A percentile compares a stretch with the other conserved stretches of the same genome.
phyloP scores from a whole-genome alignment of 768 basidiomycete species.

The Podaxis sp. region DNA sequence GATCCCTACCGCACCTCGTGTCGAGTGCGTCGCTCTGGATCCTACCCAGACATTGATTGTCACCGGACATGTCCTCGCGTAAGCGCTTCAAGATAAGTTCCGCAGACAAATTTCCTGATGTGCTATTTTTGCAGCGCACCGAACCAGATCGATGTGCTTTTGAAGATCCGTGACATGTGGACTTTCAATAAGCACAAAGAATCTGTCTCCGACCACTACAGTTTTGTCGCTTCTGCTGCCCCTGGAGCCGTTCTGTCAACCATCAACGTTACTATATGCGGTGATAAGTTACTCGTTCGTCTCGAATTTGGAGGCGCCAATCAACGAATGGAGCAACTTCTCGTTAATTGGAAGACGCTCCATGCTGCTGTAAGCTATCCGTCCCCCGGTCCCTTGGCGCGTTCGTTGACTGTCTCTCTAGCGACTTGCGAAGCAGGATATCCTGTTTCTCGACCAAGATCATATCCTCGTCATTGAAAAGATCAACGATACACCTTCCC shows the following conservation, averaged over 20 bases:
- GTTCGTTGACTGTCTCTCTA: slow-evolving; percentile 23
- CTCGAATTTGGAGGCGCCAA: slow-evolving; percentile 35
- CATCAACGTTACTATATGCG: slow-evolving; percentile 40
- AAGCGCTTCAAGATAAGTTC: slow-evolving; percentile 16
- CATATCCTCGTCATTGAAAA: slow-evolving; percentile 43
- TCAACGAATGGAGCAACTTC: slow-evolving; percentile 42
- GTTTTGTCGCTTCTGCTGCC: slow-evolving; percentile 7
- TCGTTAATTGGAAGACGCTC: slow-evolving; percentile 51
- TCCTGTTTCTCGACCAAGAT: slow-evolving; percentile 45
- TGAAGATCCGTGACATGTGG: slow-evolving; percentile 58
- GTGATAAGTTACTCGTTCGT: slow-evolving; percentile 42
- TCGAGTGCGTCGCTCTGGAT: slow-evolving; percentile 48
- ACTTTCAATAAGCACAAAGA: slow-evolving; percentile 50
- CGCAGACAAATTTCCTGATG: slow-evolving; percentile 5
- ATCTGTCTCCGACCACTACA: slow-evolving; percentile 15
- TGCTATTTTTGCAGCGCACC: slow-evolving; percentile 32
- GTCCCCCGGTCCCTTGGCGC: not conserved
- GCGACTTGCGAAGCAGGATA: slow-evolving; percentile 52
- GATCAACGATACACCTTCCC: slow-evolving; percentile 33
- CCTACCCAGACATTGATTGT: slow-evolving; percentile 45
- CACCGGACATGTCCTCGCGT: slow-evolving; percentile 42
- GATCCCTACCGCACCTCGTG: slow-evolving; percentile 40
- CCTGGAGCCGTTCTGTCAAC: slow-evolving; percentile 36
- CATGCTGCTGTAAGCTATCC: slow-evolving; percentile 40
- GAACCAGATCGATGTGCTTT: slow-evolving; percentile 40